phyloP scores from a whole-genome alignment of 345 rosid genomes.

The Corymbia maculata region DNA sequence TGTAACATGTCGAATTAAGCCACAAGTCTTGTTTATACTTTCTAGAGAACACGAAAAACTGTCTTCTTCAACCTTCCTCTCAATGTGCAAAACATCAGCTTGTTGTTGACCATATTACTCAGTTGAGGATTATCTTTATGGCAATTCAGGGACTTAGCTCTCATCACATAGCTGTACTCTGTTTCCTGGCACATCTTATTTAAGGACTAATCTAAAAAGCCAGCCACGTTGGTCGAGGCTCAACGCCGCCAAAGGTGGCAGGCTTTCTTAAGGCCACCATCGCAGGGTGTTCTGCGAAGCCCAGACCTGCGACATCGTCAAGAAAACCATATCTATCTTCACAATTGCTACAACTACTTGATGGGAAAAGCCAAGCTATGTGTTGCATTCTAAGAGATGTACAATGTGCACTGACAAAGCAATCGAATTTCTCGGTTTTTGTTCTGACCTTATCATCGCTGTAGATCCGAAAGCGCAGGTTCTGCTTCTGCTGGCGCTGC shows the following conservation, averaged over 20 bases:
- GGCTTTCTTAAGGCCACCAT: not conserved
- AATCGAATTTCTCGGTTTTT: not conserved
- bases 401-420: not conserved
- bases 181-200: not conserved
- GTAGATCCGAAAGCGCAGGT: slow-evolving; percentile 57
- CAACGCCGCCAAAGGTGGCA: not conserved
- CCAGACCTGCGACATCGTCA: not conserved
- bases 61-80: not conserved
- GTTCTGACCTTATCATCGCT: slow-evolving; percentile 59
- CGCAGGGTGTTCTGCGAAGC: not conserved
- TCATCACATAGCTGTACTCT: not conserved
- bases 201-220: not conserved
- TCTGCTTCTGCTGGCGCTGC: slow-evolving; percentile 34
- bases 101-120: not conserved
- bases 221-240: not conserved
- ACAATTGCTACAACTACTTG: not conserved
- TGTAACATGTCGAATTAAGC: not conserved
- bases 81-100: not conserved
- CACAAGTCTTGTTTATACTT: not conserved
- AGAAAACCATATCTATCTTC: not conserved
- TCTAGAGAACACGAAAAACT: not conserved
- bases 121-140: not conserved
- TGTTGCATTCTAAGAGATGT: not conserved
- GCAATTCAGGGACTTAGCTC: not conserved
- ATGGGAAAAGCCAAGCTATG: not conserved